Evolutionary conservation across 2,329 filamentous ascomycete genomes (phyloP).

Genomic region (Trichocomaceae sp.): DNA sequence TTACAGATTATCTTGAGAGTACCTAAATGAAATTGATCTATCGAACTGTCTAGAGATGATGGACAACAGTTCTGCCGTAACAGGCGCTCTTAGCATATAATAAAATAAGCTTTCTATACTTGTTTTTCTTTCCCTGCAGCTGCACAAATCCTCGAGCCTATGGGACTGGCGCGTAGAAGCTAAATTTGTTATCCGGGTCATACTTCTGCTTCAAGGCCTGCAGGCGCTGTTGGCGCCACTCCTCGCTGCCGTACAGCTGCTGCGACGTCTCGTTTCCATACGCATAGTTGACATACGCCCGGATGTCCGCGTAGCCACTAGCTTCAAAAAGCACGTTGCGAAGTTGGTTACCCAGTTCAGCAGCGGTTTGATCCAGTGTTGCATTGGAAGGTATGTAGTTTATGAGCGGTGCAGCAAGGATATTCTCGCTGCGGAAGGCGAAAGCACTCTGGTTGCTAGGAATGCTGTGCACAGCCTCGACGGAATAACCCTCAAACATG

Average conservation of each 20-base stretch:
- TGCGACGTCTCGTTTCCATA: constrained; percentile 40
- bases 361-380: constrained; percentile 30
- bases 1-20: too few relatives aligned
- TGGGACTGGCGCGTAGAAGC: constrained; percentile 27
- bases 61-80: too few relatives aligned
- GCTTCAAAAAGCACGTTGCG: constrained; percentile 33
- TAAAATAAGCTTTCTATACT: too few relatives aligned
- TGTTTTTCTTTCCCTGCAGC: too few relatives aligned
- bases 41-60: too few relatives aligned
- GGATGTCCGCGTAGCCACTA: constrained; percentile 27
- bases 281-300: constrained; percentile 49
- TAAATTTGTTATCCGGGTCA: constrained; percentile 41
- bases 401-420: constrained; percentile 36
- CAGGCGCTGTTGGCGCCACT: constrained; percentile 44
- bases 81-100: too few relatives aligned
- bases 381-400: constrained; percentile 23
- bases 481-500: constrained; percentile 53
- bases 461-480: constrained; percentile 38
- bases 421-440: constrained; percentile 40
- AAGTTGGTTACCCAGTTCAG: constrained; percentile 32
- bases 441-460: constrained; percentile 38
- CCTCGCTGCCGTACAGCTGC: constrained; percentile 45
- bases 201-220: constrained; percentile 44
- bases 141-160: too few relatives aligned
- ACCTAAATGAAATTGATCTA: too few relatives aligned